Percentiles rank a stretch among this genome's conserved stretches.
phyloP scores from a whole-genome alignment of 1,139 yeast genomes.

The Spathaspora sp. region DNA sequence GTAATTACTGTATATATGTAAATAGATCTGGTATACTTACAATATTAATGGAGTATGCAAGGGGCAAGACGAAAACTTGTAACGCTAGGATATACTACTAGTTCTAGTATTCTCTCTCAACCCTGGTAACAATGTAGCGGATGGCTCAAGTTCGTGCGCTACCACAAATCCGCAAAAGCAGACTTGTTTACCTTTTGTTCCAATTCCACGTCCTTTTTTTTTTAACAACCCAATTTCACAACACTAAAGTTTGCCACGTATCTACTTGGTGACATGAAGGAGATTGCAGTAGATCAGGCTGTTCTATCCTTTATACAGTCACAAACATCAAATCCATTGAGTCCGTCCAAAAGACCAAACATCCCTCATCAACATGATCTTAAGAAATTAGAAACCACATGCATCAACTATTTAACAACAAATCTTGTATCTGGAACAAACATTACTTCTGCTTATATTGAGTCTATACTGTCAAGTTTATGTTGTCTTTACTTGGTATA shows the following conservation, averaged over 20 bases:
- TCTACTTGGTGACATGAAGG: conserved; percentile 2
- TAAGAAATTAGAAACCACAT: conserved; percentile 13
- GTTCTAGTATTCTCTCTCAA: background rate
- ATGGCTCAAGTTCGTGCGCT: background rate
- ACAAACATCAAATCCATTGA: conserved; percentile 10
- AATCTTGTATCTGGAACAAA: background rate
- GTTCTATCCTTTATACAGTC: conserved; percentile 12
- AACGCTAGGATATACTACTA: background rate
- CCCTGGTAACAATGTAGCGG: background rate
- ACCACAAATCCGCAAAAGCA: background rate
- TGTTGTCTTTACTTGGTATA: conserved; percentile 10
- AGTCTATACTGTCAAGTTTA: conserved; percentile 18
- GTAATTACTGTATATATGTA: background rate
- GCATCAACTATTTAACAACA: conserved; percentile 8
- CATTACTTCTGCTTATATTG: conserved; percentile 6
- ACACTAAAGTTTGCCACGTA: background rate
- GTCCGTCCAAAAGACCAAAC: conserved; percentile 11
- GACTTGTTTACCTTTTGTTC: conserved; percentile 1
- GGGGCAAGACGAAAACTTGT: background rate
- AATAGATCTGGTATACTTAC: background rate
- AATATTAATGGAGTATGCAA: background rate
- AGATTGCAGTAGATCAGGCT: conserved; percentile 7
- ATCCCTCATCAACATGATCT: conserved; percentile 10
- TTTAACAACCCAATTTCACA: background rate
- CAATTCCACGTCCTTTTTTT: background rate